These are phyloP conservation scores for Omphalotus guepiniiformis DNA, from an alignment of 768 basidiomycete genomes.

Conservation along the genomic window DNA sequence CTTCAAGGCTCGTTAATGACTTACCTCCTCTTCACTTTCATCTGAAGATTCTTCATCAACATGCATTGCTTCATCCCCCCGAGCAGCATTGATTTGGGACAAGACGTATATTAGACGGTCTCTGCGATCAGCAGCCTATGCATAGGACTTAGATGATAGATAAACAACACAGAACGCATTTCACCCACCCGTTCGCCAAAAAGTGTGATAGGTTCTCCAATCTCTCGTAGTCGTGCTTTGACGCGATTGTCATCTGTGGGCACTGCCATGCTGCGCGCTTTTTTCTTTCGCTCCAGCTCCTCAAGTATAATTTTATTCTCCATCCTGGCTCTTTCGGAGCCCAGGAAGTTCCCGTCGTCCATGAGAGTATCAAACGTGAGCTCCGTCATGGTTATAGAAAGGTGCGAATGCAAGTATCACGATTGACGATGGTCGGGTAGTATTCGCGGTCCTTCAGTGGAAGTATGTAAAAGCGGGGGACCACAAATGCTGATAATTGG, in stretches of 20 bases:
- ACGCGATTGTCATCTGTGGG: conserved; percentile 97
- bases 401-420: background rate
- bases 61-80: conserved; percentile 75
- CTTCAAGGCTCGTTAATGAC: conserved; percentile 15
- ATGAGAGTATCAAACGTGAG: conserved; percentile 71
- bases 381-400: conserved; percentile 52
- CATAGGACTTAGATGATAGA: conserved; percentile 5
- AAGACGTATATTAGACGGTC: conserved; percentile 94
- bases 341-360: conserved; percentile 74
- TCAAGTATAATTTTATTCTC: conserved; percentile 88
- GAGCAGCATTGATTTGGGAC: conserved; percentile 87
- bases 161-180: conserved; percentile 8
- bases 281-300: conserved; percentile 97
- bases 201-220: conserved; percentile 95
- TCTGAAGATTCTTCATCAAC: conserved; percentile 67
- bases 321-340: conserved; percentile 67
- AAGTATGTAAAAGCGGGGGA: too few species aligned
- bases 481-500: too few species aligned
- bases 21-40: conserved; percentile 74
- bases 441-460: too few species aligned
- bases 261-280: conserved; percentile 87
- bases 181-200: conserved; percentile 95
- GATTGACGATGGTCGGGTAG: background rate
- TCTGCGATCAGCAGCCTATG: conserved; percentile 88
- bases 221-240: conserved; percentile 81